Conservation (phyloP, 805 yeast genomes). For the Ogataea minuta region DNA sequence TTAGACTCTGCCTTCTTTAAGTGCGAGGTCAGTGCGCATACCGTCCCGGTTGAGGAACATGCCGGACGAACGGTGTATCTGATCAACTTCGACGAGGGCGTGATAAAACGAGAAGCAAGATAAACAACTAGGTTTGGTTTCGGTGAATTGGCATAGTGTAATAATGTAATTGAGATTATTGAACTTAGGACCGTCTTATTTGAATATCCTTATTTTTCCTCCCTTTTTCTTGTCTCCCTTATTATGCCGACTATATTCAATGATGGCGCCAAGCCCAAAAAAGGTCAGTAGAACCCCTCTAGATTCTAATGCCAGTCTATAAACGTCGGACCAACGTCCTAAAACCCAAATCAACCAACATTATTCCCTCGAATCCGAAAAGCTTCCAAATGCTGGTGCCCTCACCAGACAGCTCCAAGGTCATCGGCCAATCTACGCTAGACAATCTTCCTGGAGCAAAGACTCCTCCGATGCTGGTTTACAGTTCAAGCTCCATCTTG, state of each 20-base stretch:
- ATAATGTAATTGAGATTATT: no score
- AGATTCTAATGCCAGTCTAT: slow-evolving; percentile 1
- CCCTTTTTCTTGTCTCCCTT: slow-evolving; percentile 3
- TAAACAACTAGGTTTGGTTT: no score
- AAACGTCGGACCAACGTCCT: slow-evolving; percentile 6
- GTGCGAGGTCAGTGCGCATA: slow-evolving; percentile 81
- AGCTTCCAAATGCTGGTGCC: not conserved
- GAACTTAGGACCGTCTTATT: no score
- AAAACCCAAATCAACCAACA: slow-evolving; percentile 14
- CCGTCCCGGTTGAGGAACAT: slow-evolving; percentile 55
- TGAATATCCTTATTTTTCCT: slow-evolving; percentile 1
- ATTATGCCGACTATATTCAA: slow-evolving; percentile 1
- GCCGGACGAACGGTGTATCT: slow-evolving; percentile 75
- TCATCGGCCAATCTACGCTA: slow-evolving; percentile 21
- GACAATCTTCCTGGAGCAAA: slow-evolving; percentile 21
- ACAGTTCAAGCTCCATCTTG: slow-evolving; percentile 17
- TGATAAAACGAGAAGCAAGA: slow-evolving; percentile 48
- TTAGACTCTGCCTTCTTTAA: slow-evolving; percentile 70
- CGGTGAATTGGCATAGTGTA: no score
- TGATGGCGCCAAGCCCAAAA: slow-evolving; percentile 1
- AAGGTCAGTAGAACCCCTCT: slow-evolving; percentile 1
- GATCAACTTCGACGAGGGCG: slow-evolving; percentile 62
- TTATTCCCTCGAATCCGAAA: slow-evolving; percentile 5
- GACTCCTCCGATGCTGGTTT: slow-evolving; percentile 20
- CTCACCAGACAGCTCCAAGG: slow-evolving; percentile 3